These are phyloP conservation scores for Populus ilicifolia DNA, from an alignment of 345 rosid genomes.

Conservation along the genomic window DNA sequence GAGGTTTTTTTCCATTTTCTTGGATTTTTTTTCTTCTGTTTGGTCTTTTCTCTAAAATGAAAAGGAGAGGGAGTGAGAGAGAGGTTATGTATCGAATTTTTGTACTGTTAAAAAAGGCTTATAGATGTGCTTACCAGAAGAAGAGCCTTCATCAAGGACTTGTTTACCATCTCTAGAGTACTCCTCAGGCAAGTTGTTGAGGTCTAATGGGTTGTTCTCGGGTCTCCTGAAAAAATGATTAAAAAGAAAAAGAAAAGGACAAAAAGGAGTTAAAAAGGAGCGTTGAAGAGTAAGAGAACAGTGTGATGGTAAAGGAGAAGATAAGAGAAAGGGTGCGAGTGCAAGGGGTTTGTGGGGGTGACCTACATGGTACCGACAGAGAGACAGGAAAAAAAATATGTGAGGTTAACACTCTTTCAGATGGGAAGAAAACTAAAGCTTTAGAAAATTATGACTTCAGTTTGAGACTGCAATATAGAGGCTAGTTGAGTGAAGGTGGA, in stretches of 20 bases:
- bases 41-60: not conserved
- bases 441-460: conserved; percentile 57
- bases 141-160: conserved; percentile 52
- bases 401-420: conserved; percentile 29
- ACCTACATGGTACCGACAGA: conserved; percentile 76
- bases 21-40: not conserved
- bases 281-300: conserved; percentile 6
- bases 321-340: not conserved
- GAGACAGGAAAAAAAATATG: conserved; percentile 28
- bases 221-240: conserved; percentile 56
- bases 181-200: conserved; percentile 96
- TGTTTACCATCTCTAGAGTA: conserved; percentile 50
- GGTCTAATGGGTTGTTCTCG: conserved; percentile 75
- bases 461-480: conserved; percentile 73
- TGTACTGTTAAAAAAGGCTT: not conserved
- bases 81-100: not conserved
- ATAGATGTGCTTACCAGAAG: conserved; percentile 43
- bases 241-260: conserved; percentile 1
- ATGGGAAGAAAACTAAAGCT: conserved; percentile 47
- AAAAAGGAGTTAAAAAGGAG: conserved; percentile 5
- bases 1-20: not conserved
- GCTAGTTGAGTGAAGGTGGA: conserved; percentile 54
- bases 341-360: conserved; percentile 29
- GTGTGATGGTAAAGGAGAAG: not conserved
- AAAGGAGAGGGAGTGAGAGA: not conserved